Evolutionary conservation across 2,329 filamentous ascomycete species (phyloP), one percentile per base, ranked within the genome.

Genomic region (Colletotrichum viniferum): DNA sequence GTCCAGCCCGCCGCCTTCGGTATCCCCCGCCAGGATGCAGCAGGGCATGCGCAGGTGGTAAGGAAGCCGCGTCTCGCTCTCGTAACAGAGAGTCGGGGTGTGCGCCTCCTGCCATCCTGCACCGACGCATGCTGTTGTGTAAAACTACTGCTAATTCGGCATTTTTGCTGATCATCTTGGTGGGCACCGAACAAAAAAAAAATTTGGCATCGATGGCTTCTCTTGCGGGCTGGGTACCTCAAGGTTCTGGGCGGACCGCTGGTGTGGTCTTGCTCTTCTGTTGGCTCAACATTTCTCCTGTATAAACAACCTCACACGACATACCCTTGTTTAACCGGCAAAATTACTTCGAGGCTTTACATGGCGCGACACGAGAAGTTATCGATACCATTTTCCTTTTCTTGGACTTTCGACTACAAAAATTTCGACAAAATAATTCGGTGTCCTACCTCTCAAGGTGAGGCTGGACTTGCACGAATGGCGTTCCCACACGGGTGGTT

Each of bases 1-100:
- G 88, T 93, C 95, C 72, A 98, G 95, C 87, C 96, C 96, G 79
- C 95, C 96, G 30, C 93, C 93, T 56, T 93, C 91, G 76, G 90
- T 92, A 60, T 93, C 91, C 60, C 92, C 92, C 77, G 87, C 87
- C 82, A 88, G 91, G 83, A 89, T 93, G 88, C 90, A 90, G 82
- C 89, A 90, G 80, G 80, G 84, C 69, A 85, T 90, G 77, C 86
- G 88, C 77, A 87, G 89, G 78, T 92, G 90, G 90, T 92, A 91
- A 84, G 78, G 78, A 78, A 69, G 74, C 70, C 65, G 71, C 78
- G 76, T 81, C 80, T 81, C 79, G 82, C 82, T 84, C 82, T 82
- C 83, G 78, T 79, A 76, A 78, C 58, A 77, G 79, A 76, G 76
- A 76, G 81, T 76, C 80, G 80, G 79, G 82, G 80, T 78, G 78